A percentile compares a stretch with the other conserved stretches of the same genome.
Conservation (phyloP, 169 alveolate genomes). For the Eimeria praecox region DNA sequence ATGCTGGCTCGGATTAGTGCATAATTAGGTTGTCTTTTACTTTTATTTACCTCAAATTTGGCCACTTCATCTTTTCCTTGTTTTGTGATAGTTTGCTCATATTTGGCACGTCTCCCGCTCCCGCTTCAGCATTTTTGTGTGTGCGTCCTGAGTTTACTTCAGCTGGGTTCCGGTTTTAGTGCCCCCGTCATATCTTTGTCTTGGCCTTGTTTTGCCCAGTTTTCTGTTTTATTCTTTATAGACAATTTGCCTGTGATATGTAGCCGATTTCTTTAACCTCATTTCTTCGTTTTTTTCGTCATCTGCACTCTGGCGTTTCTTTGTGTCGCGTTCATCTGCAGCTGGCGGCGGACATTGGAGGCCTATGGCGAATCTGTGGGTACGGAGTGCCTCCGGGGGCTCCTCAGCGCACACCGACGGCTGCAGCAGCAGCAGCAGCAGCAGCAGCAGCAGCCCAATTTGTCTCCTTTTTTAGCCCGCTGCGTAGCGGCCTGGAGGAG, state of each 20-base stretch:
- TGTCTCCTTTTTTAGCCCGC: constrained; percentile 6
- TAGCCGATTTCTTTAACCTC: neutral
- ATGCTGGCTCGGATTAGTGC: neutral
- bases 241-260: neutral
- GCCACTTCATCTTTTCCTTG: neutral
- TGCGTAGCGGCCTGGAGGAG: constrained; percentile 60
- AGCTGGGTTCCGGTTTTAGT: too few species aligned
- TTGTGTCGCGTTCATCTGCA: neutral
- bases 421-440: constrained; percentile 62
- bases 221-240: neutral
- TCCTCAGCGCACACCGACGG: constrained; percentile 44
- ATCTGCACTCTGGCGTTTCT: neutral
- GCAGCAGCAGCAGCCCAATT: constrained; percentile 57
- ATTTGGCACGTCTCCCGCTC: neutral
- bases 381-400: constrained; percentile 61
- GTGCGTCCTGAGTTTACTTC: too few species aligned
- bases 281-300: neutral
- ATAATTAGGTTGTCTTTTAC: neutral
- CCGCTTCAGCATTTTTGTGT: too few species aligned
- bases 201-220: neutral
- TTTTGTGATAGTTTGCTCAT: neutral
- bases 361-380: constrained; percentile 35
- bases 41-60: neutral
- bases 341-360: constrained; percentile 56
- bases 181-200: neutral